These are phyloP conservation scores for Guyanaporus albipodus DNA, from an alignment of 768 basidiomycete genomes.

Conservation along the genomic window DNA sequence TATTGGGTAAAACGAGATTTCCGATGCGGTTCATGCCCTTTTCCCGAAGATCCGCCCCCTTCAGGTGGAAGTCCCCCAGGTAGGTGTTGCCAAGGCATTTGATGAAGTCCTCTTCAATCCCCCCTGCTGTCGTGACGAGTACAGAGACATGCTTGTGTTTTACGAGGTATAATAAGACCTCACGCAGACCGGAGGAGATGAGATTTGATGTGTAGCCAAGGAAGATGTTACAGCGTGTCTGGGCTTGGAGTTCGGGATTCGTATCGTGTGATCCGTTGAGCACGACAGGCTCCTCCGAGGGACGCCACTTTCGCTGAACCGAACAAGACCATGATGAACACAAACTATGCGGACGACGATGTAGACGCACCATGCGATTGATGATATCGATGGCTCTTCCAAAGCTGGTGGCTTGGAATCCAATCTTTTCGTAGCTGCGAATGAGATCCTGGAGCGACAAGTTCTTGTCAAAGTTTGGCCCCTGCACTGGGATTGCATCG, in stretches of 20 bases:
- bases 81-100: neutral
- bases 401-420: slow-evolving; percentile 1
- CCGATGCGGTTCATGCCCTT: neutral
- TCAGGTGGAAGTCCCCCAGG: neutral
- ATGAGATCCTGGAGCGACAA: neutral
- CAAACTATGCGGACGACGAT: no score
- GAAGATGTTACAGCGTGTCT: neutral
- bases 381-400: neutral
- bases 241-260: neutral
- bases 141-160: neutral
- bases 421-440: neutral
- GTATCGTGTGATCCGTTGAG: neutral
- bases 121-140: neutral
- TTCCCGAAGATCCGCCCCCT: neutral
- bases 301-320: neutral
- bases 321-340: neutral
- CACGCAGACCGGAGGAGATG: neutral
- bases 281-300: neutral
- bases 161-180: neutral
- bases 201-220: neutral
- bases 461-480: neutral
- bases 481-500: neutral
- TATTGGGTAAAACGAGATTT: neutral
- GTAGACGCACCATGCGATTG: neutral
- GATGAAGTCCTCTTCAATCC: neutral